Base-by-base conservation (phyloP, 2,329 filamentous ascomycete species). In the Blastomyces silverae region DNA sequence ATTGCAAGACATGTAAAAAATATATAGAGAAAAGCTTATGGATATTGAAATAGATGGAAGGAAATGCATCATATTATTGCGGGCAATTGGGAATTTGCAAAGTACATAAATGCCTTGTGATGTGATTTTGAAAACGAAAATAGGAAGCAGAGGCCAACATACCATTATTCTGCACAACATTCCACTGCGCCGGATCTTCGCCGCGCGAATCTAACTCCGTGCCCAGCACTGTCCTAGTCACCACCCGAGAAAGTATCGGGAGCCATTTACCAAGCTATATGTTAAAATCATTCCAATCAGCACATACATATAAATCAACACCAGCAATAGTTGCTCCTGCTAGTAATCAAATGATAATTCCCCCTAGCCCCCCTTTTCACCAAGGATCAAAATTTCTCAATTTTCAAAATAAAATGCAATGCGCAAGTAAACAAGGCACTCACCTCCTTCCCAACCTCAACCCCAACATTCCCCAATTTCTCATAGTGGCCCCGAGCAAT, bases 81-180 rank as follows among this genome's bases (percentile, higher is more conserved):
- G 46, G 8, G n/a, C 46, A 48, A 48, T 48, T n/a, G n/a, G 17
- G 1, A 48, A 22, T 48, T 22, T 50, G 17, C 44, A 50, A 50
- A 50, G 4, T 20, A 17, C 46, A 50, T 50, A n/a, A n/a, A 50
- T 50, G 42, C 42, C 42, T 11, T 44, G 8, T 50, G 8, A 25
- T 25, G 11, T 11, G 15, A 28, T 28, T 13, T 25, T 13, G 10
- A 57, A 48, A 13, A 25, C 48, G 46, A 37, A 59, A 31, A 65
- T 4, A 15, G 17, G 31, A 2, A 56, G 31, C 31, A 37, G 25
- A 10, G 20, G 55, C 55, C 8, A 64, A 75, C 75, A 56, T 70
- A 85, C 84, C 91, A 71, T 97, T 97, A 75, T 97, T 97, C 80
- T 97, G 93, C 64, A 97, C 91, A 39, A 97, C 87, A 76, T 99